These are phyloP conservation scores for Rhizophora apiculata DNA, from an alignment of 345 rosid species.

Conservation along the genomic window DNA sequence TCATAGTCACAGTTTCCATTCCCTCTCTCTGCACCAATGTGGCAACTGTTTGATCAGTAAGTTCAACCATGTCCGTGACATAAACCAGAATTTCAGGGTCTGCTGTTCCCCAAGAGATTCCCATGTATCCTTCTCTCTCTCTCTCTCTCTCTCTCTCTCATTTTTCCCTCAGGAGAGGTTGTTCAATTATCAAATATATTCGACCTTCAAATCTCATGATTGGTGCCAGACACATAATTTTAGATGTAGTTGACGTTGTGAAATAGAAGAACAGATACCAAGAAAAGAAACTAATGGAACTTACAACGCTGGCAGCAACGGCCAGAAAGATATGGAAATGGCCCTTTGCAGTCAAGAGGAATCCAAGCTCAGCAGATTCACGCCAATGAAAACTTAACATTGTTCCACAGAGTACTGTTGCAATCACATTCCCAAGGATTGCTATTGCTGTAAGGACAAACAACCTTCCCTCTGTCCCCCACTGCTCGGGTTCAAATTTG, in stretches of 20 bases:
- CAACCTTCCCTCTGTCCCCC: constrained; percentile 51
- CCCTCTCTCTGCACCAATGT: constrained; percentile 55
- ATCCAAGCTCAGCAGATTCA: constrained; percentile 71
- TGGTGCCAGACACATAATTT: too few relatives aligned
- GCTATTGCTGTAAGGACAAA: constrained; percentile 41
- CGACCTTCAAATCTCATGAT: too few relatives aligned
- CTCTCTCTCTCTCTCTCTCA: too few relatives aligned
- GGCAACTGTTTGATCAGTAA: constrained; percentile 76
- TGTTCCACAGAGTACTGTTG: constrained; percentile 59
- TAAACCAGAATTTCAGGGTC: constrained; percentile 69
- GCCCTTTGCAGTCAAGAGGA: constrained; percentile 73
- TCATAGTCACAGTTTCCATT: constrained; percentile 43
- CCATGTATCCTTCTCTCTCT: constrained; percentile 27
- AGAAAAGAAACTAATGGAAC: constrained; percentile 8
- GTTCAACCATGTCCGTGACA: constrained; percentile 80
- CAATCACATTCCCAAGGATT: constrained; percentile 50
- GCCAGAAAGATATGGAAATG: constrained; percentile 81
- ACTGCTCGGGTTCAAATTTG: constrained; percentile 27
- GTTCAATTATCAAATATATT: too few relatives aligned
- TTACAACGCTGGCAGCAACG: constrained; percentile 45
- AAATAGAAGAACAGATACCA: too few relatives aligned
- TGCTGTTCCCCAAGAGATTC: constrained; percentile 60
- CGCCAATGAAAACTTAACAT: constrained; percentile 74
- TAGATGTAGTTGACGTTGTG: too few relatives aligned
- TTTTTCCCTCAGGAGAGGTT: too few relatives aligned